These are phyloP conservation scores for Anthracocystis panici-leucophaei DNA, from an alignment of 1,284 basidiomycete genomes.

Conservation along the genomic window DNA sequence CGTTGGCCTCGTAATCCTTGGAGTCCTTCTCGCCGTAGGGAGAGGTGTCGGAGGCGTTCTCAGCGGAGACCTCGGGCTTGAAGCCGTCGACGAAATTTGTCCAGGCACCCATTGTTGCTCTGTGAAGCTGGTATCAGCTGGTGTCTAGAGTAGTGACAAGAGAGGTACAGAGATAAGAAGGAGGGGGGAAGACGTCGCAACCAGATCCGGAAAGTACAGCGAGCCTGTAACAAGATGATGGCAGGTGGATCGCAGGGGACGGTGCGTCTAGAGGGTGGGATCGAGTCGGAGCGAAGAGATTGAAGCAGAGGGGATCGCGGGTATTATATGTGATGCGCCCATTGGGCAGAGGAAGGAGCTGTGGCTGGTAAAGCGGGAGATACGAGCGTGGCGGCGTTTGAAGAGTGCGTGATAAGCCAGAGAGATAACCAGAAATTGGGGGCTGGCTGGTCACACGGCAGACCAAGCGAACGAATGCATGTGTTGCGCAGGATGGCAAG, in stretches of 20 bases:
- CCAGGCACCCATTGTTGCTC: constrained; percentile 47
- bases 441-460: constrained; percentile 2
- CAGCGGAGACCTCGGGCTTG: constrained; percentile 46
- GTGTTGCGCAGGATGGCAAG: constrained; percentile 3
- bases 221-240: neutral
- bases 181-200: neutral
- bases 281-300: neutral
- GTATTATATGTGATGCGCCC: constrained; percentile 1
- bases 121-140: neutral
- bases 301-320: neutral
- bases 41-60: constrained; percentile 14
- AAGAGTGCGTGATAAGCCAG: neutral
- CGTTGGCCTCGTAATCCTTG: constrained; percentile 39
- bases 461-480: neutral
- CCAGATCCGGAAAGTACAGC: neutral
- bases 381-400: constrained; percentile 1
- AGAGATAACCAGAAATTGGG: constrained; percentile 6
- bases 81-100: constrained; percentile 55
- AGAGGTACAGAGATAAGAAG: neutral
- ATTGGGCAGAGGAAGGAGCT: neutral
- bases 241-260: neutral
- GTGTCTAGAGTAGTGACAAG: neutral
- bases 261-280: neutral
- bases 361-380: neutral
- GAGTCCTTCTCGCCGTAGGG: constrained; percentile 38